These are phyloP conservation scores for Senna siamea DNA, from an alignment of 306 rosid genomes.

Conservation along the genomic window DNA sequence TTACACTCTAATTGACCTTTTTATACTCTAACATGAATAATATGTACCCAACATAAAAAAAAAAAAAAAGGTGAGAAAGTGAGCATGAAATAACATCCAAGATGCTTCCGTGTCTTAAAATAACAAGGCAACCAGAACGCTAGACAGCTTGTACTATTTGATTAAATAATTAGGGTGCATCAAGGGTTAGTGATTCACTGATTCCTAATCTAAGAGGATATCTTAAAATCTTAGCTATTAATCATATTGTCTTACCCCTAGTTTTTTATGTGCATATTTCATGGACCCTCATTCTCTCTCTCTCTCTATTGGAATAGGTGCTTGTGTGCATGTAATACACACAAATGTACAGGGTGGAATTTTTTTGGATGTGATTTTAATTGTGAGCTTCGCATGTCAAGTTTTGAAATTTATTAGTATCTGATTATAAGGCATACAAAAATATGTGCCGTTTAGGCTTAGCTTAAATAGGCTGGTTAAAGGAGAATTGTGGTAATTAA, in stretches of 20 bases:
- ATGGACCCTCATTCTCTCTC: background rate
- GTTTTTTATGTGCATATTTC: background rate
- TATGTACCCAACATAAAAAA: too few species aligned
- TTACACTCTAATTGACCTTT: too few species aligned
- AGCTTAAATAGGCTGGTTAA: too few species aligned
- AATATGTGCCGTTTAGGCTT: background rate
- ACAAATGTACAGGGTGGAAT: too few species aligned
- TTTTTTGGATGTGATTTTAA: too few species aligned
- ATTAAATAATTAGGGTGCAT: conserved; percentile 37
- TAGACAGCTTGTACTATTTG: conserved; percentile 48
- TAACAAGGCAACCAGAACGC: conserved; percentile 43
- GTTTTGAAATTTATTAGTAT: too few species aligned
- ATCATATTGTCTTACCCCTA: conserved; percentile 26
- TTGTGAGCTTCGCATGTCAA: too few species aligned
- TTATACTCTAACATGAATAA: too few species aligned
- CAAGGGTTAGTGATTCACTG: conserved; percentile 32
- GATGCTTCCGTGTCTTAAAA: conserved; percentile 41
- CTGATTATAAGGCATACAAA: background rate
- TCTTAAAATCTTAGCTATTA: conserved; percentile 18
- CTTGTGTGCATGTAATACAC: conserved; percentile 35
- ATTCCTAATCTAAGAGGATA: conserved; percentile 42
- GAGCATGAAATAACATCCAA: conserved; percentile 47
- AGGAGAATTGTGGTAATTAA: too few species aligned
- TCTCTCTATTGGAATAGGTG: background rate
- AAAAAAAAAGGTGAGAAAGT: background rate